phyloP scores from a whole-genome alignment of 2,329 filamentous ascomycete genomes.

The Pseudogymnoascus sp. region DNA sequence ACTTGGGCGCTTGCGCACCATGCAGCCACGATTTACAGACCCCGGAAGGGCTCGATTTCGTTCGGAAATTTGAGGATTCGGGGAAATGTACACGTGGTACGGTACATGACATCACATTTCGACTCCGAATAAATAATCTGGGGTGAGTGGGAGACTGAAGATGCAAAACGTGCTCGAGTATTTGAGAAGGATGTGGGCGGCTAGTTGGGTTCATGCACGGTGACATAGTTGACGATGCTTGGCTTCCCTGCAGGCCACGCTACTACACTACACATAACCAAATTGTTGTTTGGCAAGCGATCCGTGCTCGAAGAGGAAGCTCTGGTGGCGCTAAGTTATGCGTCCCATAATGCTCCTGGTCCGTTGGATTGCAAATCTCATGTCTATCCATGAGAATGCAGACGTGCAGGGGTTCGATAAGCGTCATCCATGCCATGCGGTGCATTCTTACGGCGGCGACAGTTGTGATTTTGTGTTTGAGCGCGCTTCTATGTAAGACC shows the following conservation, averaged over 20 bases:
- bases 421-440: neutral
- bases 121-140: neutral
- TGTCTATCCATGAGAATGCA: neutral
- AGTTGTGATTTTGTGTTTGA: neutral
- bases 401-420: neutral
- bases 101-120: conserved; percentile 6
- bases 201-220: neutral
- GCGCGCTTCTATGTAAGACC: neutral
- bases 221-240: neutral
- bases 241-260: neutral
- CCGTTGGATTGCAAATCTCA: neutral
- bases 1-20: neutral
- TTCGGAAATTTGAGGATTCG: conserved; percentile 1
- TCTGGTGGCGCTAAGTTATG: neutral
- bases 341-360: neutral
- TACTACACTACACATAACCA: neutral
- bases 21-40: neutral
- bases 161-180: neutral
- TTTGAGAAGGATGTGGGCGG: neutral
- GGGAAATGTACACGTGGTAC: conserved; percentile 1
- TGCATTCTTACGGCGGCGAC: neutral
- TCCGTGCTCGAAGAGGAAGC: neutral
- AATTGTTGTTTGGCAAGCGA: neutral
- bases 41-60: neutral
- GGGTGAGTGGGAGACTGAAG: neutral